These are phyloP conservation scores for Skeletonema costatum DNA, from an alignment of 108 stramenopile genomes.

Conservation along the genomic window DNA sequence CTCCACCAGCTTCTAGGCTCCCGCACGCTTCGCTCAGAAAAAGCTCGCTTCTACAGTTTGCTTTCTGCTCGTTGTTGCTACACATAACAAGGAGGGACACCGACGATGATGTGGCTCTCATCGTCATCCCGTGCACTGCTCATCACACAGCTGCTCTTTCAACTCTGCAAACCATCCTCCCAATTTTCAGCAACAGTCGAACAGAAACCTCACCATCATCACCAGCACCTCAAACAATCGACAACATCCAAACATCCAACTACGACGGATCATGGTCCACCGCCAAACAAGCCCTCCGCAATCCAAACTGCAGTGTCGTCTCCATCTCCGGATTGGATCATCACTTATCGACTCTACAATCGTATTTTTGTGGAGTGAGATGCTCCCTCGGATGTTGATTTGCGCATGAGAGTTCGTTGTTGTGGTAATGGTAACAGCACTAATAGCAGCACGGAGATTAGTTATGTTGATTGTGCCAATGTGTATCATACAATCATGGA, in stretches of 20 bases:
- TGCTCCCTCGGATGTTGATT: conserved; percentile 47
- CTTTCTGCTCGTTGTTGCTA: too few species aligned
- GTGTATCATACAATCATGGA: conserved; percentile 35
- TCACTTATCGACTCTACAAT: conserved; percentile 29
- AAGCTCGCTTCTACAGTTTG: too few species aligned
- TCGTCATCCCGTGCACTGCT: background rate
- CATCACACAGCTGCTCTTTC: background rate
- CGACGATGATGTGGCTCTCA: background rate
- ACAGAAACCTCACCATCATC: too few species aligned
- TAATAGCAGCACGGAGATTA: background rate
- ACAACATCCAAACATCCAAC: too few species aligned
- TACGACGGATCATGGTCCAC: conserved; percentile 20
- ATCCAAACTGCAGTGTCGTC: conserved; percentile 50
- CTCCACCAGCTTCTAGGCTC: too few species aligned
- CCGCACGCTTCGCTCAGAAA: too few species aligned
- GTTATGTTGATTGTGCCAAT: conserved; percentile 35
- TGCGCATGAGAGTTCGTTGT: conserved; percentile 47
- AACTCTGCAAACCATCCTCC: background rate
- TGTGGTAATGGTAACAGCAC: background rate
- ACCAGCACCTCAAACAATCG: too few species aligned
- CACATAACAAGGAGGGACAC: too few species aligned
- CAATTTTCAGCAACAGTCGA: background rate
- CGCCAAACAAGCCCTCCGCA: conserved; percentile 39
- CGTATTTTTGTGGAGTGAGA: conserved; percentile 40
- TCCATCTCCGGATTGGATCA: conserved; percentile 30